These are phyloP conservation scores for Cardiospermum halicacabum DNA, from an alignment of 345 rosid species.

Conservation along the genomic window DNA sequence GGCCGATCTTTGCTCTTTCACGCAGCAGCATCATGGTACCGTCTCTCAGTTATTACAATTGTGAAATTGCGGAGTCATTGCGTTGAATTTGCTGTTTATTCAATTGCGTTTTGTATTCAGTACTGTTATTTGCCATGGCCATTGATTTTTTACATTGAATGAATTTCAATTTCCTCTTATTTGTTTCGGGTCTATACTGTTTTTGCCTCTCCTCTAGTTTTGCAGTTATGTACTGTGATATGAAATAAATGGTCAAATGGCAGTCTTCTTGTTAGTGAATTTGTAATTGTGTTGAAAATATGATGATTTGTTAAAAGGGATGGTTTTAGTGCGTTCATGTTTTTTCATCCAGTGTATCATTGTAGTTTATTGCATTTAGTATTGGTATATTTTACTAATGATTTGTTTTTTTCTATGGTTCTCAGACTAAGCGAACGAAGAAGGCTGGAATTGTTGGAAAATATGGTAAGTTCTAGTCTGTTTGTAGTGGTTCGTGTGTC, in stretches of 20 bases:
- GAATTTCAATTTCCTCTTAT: neutral
- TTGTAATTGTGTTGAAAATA: neutral
- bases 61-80: too few species aligned
- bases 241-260: neutral
- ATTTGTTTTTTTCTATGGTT: constrained; percentile 6
- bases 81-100: too few species aligned
- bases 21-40: neutral
- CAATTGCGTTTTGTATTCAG: too few species aligned
- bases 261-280: neutral
- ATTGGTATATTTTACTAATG: neutral
- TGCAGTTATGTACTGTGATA: too few species aligned
- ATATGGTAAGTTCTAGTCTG: constrained; percentile 30
- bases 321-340: too few species aligned
- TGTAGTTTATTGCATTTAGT: neutral
- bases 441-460: constrained; percentile 68
- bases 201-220: neutral
- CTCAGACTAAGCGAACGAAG: constrained; percentile 69
- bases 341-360: neutral
- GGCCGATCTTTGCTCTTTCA: neutral
- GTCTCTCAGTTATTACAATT: neutral
- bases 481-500: neutral
- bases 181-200: neutral
- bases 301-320: neutral
- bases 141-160: neutral
- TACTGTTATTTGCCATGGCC: too few species aligned